Evolutionary conservation across 202 grass and related monocot genomes (phyloP), one percentile per base, ranked within the genome.

Genomic region (Cymbopogon flexuosus): DNA sequence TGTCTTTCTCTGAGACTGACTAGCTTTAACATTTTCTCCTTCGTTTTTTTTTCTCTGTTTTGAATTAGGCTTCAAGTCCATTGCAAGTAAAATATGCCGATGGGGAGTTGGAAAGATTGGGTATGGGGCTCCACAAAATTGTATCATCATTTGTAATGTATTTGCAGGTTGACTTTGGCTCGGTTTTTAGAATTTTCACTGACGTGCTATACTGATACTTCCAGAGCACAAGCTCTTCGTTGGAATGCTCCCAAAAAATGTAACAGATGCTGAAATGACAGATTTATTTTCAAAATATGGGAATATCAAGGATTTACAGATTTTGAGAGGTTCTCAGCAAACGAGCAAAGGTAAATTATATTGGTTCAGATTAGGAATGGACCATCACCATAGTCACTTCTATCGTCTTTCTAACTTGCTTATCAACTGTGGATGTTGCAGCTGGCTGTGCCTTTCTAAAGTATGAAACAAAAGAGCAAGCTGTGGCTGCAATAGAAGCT

Each of bases 61-160:
- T 35, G 78, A 87, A 86, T 62, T 68, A 99, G 96, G 96, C 92
- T 60, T 88, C 96, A 80, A 96, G 96, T 75, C 96, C 96, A 76
- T 79, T 99, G 77, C 96, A 99, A 93, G 95, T 98, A 70, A 98
- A 98, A 88, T 98, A 98, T 88, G 95, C 95, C 0, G 90, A 98
- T 78, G 95, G 95, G 22, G 95, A 98, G 84, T 79, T 94, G 73
- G 92, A 98, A 93, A 93, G 92, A 91, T 78, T 95, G 86, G 95
- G 95, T 93, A 89, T 72, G 62, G 47, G 2, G 33, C 62, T 75
- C 47, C 72, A 23, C 60, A 63, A 75, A 82, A 40, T 83, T 64
- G 13, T 85, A 59, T 80, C 13, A 11, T 21, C 18, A 11, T 21
- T 31, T 61, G 49, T 27, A 86, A 86, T 57, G 24, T 6, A 74